Conservation (phyloP, 371 early-diverging fungal genomes). For the Saksenaea oblongispora region DNA sequence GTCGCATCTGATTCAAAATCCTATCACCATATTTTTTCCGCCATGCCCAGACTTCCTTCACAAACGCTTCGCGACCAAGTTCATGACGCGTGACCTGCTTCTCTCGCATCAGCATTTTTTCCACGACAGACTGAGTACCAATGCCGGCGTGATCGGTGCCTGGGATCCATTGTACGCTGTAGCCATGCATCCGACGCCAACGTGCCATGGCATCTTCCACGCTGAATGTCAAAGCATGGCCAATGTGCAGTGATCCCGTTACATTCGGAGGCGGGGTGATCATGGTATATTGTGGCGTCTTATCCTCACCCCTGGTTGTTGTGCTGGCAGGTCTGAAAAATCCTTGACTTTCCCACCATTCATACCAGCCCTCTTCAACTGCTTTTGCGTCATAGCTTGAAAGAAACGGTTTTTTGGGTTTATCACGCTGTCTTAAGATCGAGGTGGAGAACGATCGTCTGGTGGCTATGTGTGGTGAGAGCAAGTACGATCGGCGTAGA, state of each 20-base stretch:
- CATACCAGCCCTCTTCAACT: conserved; percentile 73
- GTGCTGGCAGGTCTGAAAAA: conserved; percentile 26
- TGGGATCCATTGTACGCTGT: conserved; percentile 86
- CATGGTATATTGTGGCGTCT: conserved; percentile 59
- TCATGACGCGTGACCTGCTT: conserved; percentile 53
- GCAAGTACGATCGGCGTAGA: neutral
- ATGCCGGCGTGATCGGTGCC: conserved; percentile 99
- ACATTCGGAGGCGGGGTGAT: conserved; percentile 98
- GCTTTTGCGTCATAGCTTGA: conserved; percentile 31
- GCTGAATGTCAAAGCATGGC: conserved; percentile 93
- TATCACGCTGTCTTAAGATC: neutral
- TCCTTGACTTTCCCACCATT: conserved; percentile 71
- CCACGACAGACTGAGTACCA: conserved; percentile 95
- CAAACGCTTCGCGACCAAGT: conserved; percentile 83
- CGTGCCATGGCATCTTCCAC: conserved; percentile 88
- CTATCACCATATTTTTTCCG: conserved; percentile 64
- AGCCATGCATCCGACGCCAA: conserved; percentile 88
- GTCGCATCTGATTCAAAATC: conserved; percentile 62
- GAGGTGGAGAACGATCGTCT: neutral
- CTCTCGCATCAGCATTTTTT: conserved; percentile 81
- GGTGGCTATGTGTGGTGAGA: neutral
- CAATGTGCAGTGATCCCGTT: conserved; percentile 95
- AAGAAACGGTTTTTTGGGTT: conserved; percentile 32
- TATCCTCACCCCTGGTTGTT: conserved; percentile 1
- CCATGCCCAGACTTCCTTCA: conserved; percentile 90